Percentiles rank a stretch among this genome's conserved stretches.
These are phyloP conservation scores for Pythium chondricola DNA, from an alignment of 352 stramenopile species.

Conservation along the genomic window DNA sequence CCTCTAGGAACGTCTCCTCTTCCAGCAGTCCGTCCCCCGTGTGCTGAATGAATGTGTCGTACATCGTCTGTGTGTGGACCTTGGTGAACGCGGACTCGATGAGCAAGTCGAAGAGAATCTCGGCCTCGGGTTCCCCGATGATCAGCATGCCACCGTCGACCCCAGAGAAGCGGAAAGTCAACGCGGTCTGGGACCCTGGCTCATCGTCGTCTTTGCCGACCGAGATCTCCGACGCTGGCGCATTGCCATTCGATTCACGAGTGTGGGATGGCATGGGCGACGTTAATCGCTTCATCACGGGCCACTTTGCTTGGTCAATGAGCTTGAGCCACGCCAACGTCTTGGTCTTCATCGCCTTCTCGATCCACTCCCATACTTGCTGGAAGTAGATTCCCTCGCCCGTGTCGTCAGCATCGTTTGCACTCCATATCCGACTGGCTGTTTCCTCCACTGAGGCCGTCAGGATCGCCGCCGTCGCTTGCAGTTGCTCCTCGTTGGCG, in stretches of 20 bases:
- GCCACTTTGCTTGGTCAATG: conserved; percentile 65
- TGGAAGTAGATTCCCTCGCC: conserved; percentile 19
- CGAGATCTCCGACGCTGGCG: conserved; percentile 12
- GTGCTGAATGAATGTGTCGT: conserved; percentile 83
- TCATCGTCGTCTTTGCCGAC: conserved; percentile 17
- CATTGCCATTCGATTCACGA: background rate
- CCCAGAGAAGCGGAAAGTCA: conserved; percentile 68
- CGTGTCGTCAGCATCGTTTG: background rate
- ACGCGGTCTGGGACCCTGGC: conserved; percentile 10
- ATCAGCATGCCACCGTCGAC: conserved; percentile 52
- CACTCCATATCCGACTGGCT: conserved; percentile 35
- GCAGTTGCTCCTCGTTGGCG: conserved; percentile 38
- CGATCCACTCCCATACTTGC: conserved; percentile 59
- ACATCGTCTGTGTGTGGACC: conserved; percentile 64
- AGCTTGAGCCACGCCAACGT: conserved; percentile 64
- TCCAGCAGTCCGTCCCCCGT: conserved; percentile 76
- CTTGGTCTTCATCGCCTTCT: conserved; percentile 42
- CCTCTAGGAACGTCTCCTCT: conserved; percentile 78
- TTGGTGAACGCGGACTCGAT: conserved; percentile 68
- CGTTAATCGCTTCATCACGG: conserved; percentile 38
- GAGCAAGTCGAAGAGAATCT: conserved; percentile 57
- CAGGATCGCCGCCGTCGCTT: conserved; percentile 51
- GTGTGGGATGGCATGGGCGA: background rate
- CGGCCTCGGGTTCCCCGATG: conserved; percentile 52
- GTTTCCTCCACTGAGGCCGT: conserved; percentile 50